phyloP scores from a whole-genome alignment of 2,329 filamentous ascomycete species.

The Pseudogymnoascus sp. region DNA sequence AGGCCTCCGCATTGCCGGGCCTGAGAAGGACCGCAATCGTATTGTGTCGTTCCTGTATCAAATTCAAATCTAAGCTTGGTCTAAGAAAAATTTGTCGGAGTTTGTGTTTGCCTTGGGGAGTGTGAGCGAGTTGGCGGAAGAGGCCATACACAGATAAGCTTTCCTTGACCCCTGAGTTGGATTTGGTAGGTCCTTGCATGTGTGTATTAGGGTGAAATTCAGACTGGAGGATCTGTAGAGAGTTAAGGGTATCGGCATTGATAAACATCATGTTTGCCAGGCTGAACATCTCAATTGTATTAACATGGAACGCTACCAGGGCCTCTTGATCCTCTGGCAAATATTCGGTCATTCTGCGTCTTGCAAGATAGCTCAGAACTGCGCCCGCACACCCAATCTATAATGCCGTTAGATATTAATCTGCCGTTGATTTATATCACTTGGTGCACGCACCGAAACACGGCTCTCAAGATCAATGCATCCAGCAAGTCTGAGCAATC shows the following conservation, averaged over 20 bases:
- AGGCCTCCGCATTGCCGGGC: constrained; percentile 53
- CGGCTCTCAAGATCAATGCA: constrained; percentile 66
- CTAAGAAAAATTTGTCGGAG: constrained; percentile 76
- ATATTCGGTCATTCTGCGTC: constrained; percentile 54
- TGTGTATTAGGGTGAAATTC: constrained; percentile 78
- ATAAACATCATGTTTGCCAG: constrained; percentile 63
- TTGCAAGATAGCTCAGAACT: constrained; percentile 68
- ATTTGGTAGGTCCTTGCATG: constrained; percentile 58
- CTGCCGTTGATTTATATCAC: background rate
- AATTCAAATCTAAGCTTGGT: constrained; percentile 58
- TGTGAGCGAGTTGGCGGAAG: constrained; percentile 66
- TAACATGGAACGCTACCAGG: constrained; percentile 49
- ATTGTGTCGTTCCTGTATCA: constrained; percentile 64
- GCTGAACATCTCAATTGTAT: constrained; percentile 65
- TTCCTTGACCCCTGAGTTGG: constrained; percentile 62
- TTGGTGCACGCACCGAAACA: constrained; percentile 46
- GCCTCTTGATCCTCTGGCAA: constrained; percentile 50
- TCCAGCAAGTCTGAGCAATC: constrained; percentile 59
- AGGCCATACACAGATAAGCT: constrained; percentile 76
- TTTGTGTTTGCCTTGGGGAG: constrained; percentile 65
- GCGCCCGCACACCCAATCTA: constrained; percentile 77
- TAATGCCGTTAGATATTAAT: background rate
- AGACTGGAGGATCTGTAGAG: constrained; percentile 75
- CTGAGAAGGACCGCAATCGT: constrained; percentile 59
- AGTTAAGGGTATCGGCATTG: constrained; percentile 68